Conservation (phyloP, 805 yeast species). For the Helenozyma rhizophorensis region DNA sequence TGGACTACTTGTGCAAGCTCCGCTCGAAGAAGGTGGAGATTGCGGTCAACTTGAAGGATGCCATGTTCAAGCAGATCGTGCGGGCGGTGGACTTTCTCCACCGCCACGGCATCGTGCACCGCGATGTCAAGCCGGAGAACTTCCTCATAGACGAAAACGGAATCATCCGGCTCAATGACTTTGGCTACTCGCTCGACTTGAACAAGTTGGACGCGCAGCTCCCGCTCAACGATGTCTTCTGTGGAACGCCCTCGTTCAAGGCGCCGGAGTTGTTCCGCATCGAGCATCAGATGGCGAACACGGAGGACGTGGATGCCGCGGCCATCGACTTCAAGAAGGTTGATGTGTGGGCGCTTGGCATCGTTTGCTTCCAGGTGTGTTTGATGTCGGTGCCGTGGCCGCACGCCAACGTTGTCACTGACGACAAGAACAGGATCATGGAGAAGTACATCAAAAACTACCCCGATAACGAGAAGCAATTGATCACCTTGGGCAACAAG, state of each 20-base stretch:
- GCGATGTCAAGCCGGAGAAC: constrained; percentile 56
- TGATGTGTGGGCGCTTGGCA: constrained; percentile 53
- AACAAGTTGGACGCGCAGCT: constrained; percentile 15
- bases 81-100: constrained; percentile 45
- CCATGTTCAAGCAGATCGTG: constrained; percentile 42
- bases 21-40: constrained; percentile 31
- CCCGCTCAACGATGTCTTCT: constrained; percentile 20
- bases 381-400: constrained; percentile 48
- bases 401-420: constrained; percentile 25
- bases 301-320: background rate
- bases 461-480: constrained; percentile 21
- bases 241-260: constrained; percentile 53
- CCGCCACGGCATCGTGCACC: constrained; percentile 38
- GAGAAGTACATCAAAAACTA: constrained; percentile 22
- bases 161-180: constrained; percentile 43
- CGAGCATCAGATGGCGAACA: constrained; percentile 16
- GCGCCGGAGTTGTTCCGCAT: constrained; percentile 46
- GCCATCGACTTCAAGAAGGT: constrained; percentile 27
- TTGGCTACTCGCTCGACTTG: constrained; percentile 46
- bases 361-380: constrained; percentile 43
- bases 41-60: constrained; percentile 36
- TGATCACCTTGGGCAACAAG: constrained; percentile 21
- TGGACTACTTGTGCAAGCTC: constrained; percentile 37
- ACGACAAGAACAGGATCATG: constrained; percentile 18
- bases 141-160: constrained; percentile 44